Evolutionary conservation across 2,329 filamentous ascomycete species (phyloP).

Genomic region (Penicillium psychrosexuale): DNA sequence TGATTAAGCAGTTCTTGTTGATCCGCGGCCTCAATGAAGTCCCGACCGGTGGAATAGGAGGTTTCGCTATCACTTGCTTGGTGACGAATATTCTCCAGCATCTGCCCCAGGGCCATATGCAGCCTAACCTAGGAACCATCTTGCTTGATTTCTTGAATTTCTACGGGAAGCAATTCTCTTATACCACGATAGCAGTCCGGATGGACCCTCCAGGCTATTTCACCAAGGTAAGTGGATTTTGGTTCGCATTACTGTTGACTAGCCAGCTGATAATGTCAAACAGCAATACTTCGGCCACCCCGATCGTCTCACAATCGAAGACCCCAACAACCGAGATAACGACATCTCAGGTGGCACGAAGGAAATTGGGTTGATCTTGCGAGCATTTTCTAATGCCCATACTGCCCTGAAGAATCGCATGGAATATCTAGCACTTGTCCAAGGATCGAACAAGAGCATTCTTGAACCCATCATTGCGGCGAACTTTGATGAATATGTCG

Average conservation of each 20-base stretch:
- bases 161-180: constrained; percentile 78
- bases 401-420: constrained; percentile 58
- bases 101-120: constrained; percentile 66
- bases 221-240: constrained; percentile 59
- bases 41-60: constrained; percentile 83
- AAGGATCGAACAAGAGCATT: constrained; percentile 51
- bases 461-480: constrained; percentile 70
- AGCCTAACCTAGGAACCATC: constrained; percentile 72
- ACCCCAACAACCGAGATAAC: constrained; percentile 80
- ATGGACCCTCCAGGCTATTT: constrained; percentile 72
- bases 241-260: background rate
- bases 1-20: constrained; percentile 88
- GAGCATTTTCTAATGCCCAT: constrained; percentile 67
- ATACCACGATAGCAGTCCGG: constrained; percentile 65
- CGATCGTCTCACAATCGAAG: constrained; percentile 78
- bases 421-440: constrained; percentile 28
- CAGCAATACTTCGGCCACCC: constrained; percentile 49
- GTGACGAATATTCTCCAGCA: constrained; percentile 84
- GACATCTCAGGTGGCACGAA: constrained; percentile 86
- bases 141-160: constrained; percentile 85
- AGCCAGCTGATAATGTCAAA: constrained; percentile 28
- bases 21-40: constrained; percentile 93
- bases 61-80: constrained; percentile 90
- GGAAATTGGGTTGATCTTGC: constrained; percentile 64
- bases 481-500: constrained; percentile 71